Conservation (phyloP, 2,329 filamentous ascomycete genomes). For the Hysterium pulicare region DNA sequence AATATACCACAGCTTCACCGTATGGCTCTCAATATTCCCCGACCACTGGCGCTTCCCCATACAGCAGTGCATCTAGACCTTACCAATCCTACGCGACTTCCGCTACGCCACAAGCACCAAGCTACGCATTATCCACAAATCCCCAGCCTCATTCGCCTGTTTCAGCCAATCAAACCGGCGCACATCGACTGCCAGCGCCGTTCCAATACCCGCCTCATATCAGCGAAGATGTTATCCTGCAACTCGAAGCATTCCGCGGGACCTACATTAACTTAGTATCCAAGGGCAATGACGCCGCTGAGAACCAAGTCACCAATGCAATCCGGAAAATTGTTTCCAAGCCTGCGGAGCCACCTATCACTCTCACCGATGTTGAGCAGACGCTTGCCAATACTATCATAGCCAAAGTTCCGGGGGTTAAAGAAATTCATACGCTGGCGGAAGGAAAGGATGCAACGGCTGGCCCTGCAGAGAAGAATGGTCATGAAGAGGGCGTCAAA, state of each 20-base stretch:
- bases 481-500: background rate
- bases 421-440: background rate
- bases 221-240: conserved; percentile 26
- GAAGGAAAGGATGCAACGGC: conserved; percentile 6
- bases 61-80: conserved; percentile 21
- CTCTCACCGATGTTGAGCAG: conserved; percentile 22
- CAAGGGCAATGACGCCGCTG: conserved; percentile 16
- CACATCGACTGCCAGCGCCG: conserved; percentile 17
- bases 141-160: too few relatives aligned
- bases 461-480: background rate
- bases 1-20: conserved; percentile 17
- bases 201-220: conserved; percentile 29
- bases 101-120: conserved; percentile 10
- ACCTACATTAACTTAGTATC: conserved; percentile 19
- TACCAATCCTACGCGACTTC: conserved; percentile 27
- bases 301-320: conserved; percentile 30
- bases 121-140: background rate
- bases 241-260: conserved; percentile 32
- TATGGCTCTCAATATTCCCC: conserved; percentile 30
- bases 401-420: conserved; percentile 11
- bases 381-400: conserved; percentile 22
- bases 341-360: conserved; percentile 17
- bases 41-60: conserved; percentile 24
- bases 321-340: conserved; percentile 26
- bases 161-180: background rate